Base-by-base conservation (phyloP, 345 rosid species). In the Gossypium stocksii region DNA sequence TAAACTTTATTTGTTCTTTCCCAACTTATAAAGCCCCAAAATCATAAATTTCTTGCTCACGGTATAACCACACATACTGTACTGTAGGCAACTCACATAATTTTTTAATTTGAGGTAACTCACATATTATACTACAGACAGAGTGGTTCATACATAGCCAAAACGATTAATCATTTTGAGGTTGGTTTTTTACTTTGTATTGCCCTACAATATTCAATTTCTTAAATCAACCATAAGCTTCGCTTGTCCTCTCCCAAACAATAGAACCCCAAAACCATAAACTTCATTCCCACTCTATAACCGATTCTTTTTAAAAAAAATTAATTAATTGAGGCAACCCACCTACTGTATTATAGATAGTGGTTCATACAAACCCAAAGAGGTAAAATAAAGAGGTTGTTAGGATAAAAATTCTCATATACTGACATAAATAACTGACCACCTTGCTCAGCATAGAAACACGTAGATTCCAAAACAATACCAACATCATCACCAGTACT, bases 381-480 rank as follows among this genome's bases (percentile, higher is more conserved):
- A 69, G 10, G 14, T 9, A 51, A 49, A 51, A 49, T 49, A 23
- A 16, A 68, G 51, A 16, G 15, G 51, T 25, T 49, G 14, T 49
- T 25, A 16, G 15, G 22, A 69, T 51, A 49, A 51, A 69, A 16
- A 15, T 17, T 16, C 54, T 46, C 19, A 27, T 25, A 41, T 3
- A 3, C 58, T 68, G 23, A 22, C 49, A 27, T 25, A 51, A 49
- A 51, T 69, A 95, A 98, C 99, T 95, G 99, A 78, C 99, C 99
- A 83, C 99, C 99, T 89, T 93, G 99, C 86, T 95, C 98, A 34
- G 99, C 97, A 80, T 95, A 95, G 87, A 95, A 95, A 77, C 90
- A 87, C 17, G 97, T 89, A 38, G 97, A 90, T 41, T 85, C 90
- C 83, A 93, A 77, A 68, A 95, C 88, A 38, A 95, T 74, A 71